Conservation (phyloP, 1,284 basidiomycete species). For the Cryptococcus sp. region DNA sequence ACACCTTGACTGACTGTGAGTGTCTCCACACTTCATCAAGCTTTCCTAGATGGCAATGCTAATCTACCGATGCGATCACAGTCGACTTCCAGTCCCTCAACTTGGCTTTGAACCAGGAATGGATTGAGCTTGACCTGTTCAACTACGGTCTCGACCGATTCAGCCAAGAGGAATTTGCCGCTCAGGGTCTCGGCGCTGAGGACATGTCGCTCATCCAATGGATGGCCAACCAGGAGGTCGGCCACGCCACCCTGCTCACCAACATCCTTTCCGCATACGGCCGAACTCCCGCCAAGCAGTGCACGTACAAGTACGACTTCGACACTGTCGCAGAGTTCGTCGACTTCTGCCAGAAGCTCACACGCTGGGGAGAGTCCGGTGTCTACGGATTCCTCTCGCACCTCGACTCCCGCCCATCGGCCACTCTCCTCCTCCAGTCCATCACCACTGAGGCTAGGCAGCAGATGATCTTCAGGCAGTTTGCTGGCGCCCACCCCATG, state of each 20-base stretch:
- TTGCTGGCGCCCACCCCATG: slow-evolving; percentile 65
- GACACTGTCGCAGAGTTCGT: slow-evolving; percentile 63
- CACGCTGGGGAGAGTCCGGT: slow-evolving; percentile 62
- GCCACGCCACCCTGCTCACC: slow-evolving; percentile 44
- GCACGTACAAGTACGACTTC: slow-evolving; percentile 66
- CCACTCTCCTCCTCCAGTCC: slow-evolving; percentile 62
- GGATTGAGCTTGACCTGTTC: slow-evolving; percentile 61
- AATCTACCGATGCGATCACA: slow-evolving; percentile 8
- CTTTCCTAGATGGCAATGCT: no score
- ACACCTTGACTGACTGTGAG: slow-evolving; percentile 58
- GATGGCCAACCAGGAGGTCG: slow-evolving; percentile 49
- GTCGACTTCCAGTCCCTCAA: slow-evolving; percentile 64
- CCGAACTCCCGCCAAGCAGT: slow-evolving; percentile 50
- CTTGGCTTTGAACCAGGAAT: slow-evolving; percentile 65
- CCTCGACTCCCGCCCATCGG: slow-evolving; percentile 62
- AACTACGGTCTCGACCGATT: slow-evolving; percentile 63
- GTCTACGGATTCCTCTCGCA: slow-evolving; percentile 55
- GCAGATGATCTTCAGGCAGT: slow-evolving; percentile 68
- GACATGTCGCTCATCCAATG: slow-evolving; percentile 57
- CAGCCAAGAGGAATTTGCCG: slow-evolving; percentile 61
- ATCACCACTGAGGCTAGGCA: slow-evolving; percentile 68
- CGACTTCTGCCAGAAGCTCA: slow-evolving; percentile 63
- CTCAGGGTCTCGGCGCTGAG: slow-evolving; percentile 60
- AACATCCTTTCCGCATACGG: slow-evolving; percentile 41
- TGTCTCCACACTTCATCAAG: no score